Evolutionary conservation across 768 basidiomycete genomes (phyloP), one percentile per base, ranked within the genome.

Genomic region (Boletus rubroflammeus): DNA sequence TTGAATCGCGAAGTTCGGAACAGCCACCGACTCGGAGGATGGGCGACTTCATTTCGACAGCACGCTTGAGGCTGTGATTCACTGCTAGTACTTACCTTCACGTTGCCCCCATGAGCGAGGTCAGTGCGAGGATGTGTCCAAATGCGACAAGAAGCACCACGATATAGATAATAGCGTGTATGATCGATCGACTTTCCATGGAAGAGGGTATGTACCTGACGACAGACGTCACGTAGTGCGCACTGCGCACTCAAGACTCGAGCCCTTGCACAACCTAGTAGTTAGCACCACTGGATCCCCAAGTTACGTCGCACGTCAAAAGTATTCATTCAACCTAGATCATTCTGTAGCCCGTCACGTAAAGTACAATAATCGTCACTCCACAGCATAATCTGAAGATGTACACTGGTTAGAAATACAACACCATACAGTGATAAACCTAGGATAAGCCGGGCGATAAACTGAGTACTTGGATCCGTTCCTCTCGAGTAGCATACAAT

Each of bases 401-500:
- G 21, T 5, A 15, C 10, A 21, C 32, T 10, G 2, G 32, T 31
- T 7, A 32, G 11, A 25, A 41, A 55, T 29, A 41, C 26, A 36
- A 23, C 10, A 10, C 2, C 29, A 47, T 26, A n/a, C 19, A 13
- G 1, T 4, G 25, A 14, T 14, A 29, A 7, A 4, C 28, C 29
- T 54, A 56, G 46, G 51, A 29, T n/a, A 36, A 32, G 4, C 50
- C 38, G 5, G 57, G 60, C 23, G 64, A 62, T 8, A 83, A 62
- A 53, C 72, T 72, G 53, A 89, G 75, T 32, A 91, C 70, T 58
- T 85, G 85, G 11, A 82, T 76, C 32, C 84, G 78, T 52, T 89
- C 88, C 53, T 90, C 89, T 51, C 82, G 76, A 25, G 86, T 82
- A 40, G 81, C 78, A 64, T 84, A 87, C 47, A 90, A 67, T 13